Evolutionary conservation across 2,329 filamentous ascomycete genomes (phyloP).

Genomic region (Talaromyces albobiverticillius): DNA sequence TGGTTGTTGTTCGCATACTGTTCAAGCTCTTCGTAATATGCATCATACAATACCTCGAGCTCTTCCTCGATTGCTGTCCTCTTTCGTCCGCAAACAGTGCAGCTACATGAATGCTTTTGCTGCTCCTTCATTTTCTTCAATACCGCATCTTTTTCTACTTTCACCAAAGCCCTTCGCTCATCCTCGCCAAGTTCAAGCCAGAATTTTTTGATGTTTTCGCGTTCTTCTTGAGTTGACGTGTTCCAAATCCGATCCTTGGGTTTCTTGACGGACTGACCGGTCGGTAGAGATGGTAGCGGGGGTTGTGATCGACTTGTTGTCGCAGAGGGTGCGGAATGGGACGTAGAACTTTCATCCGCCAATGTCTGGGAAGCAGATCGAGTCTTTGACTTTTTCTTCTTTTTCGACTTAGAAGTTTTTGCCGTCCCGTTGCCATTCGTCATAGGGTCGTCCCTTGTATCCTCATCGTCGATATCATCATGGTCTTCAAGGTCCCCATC

Average conservation of each 20-base stretch:
- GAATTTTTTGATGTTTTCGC: constrained; percentile 96
- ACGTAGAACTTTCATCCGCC: constrained; percentile 35
- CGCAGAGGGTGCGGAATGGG: constrained; percentile 43
- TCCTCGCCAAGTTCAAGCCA: constrained; percentile 94
- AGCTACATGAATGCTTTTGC: constrained; percentile 98
- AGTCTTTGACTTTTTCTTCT: constrained; percentile 36
- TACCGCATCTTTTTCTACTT: constrained; percentile 97
- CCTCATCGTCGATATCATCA: constrained; percentile 48
- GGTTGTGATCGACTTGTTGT: constrained; percentile 32
- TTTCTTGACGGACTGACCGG: constrained; percentile 29
- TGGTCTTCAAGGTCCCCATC: constrained; percentile 45
- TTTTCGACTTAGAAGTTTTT: constrained; percentile 42
- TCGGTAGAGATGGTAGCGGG: constrained; percentile 39
- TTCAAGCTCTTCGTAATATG: constrained; percentile 96
- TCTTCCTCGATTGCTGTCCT: constrained; percentile 97
- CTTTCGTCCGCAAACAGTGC: constrained; percentile 94
- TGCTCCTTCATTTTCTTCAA: constrained; percentile 99
- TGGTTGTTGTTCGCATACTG: constrained; percentile 90
- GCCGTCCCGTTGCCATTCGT: constrained; percentile 23
- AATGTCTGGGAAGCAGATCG: constrained; percentile 31
- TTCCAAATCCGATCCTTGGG: constrained; percentile 94
- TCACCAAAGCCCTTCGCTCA: constrained; percentile 90
- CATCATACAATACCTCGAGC: constrained; percentile 94
- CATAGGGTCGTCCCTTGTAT: constrained; percentile 40
- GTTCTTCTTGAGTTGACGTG: constrained; percentile 87